phyloP scores from a whole-genome alignment of 768 basidiomycete genomes.

The Pseudohyphozyma bogoriensis region DNA sequence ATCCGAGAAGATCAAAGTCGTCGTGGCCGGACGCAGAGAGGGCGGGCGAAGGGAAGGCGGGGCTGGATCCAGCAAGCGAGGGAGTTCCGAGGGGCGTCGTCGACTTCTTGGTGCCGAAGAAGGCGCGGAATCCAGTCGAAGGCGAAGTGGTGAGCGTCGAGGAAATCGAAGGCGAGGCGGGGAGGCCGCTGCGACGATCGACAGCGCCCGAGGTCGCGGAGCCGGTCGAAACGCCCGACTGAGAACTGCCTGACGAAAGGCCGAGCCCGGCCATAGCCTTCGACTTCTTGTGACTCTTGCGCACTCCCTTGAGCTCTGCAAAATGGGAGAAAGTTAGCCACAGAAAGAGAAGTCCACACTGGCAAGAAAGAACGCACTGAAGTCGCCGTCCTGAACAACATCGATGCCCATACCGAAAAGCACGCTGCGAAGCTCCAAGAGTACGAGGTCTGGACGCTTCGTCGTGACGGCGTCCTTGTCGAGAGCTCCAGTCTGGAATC shows the following conservation, averaged over 20 bases:
- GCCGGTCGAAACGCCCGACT: not conserved
- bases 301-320: slow-evolving; percentile 29
- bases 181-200: slow-evolving; percentile 33
- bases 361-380: slow-evolving; percentile 45
- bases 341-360: not conserved
- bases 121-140: slow-evolving; percentile 24
- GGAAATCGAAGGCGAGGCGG: slow-evolving; percentile 6
- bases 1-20: slow-evolving; percentile 13
- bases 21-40: slow-evolving; percentile 21
- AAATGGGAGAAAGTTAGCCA: not conserved
- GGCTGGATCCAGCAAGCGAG: slow-evolving; percentile 3
- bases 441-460: slow-evolving; percentile 71
- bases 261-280: not conserved
- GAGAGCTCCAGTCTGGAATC: slow-evolving; percentile 83
- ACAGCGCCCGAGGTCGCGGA: slow-evolving; percentile 32
- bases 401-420: slow-evolving; percentile 85
- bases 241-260: not conserved
- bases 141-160: slow-evolving; percentile 14
- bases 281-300: slow-evolving; percentile 26
- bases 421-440: slow-evolving; percentile 69
- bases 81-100: not conserved
- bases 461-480: slow-evolving; percentile 83
- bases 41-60: slow-evolving; percentile 5
- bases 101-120: slow-evolving; percentile 8
- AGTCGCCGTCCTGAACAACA: slow-evolving; percentile 76